These are phyloP conservation scores for Phytophthora cryptogea DNA, from an alignment of 352 stramenopile species.

Conservation along the genomic window DNA sequence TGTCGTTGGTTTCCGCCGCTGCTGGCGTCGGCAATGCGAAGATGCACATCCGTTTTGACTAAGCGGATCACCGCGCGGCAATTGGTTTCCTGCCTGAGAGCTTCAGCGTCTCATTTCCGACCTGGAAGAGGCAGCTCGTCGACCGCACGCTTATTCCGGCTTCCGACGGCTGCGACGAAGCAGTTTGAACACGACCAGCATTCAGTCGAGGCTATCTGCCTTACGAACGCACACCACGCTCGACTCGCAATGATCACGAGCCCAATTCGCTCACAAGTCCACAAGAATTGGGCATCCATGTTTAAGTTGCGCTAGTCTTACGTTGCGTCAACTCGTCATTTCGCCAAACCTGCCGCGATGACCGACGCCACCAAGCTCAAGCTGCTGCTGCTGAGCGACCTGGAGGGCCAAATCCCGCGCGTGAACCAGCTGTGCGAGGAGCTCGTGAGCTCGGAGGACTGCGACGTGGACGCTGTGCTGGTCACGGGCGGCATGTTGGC, in stretches of 20 bases:
- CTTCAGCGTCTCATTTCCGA: not conserved
- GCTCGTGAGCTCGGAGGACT: conserved; percentile 66
- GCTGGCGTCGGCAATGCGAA: conserved; percentile 13
- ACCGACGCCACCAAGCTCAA: conserved; percentile 51
- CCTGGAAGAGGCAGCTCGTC: conserved; percentile 18
- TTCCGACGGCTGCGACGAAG: conserved; percentile 10
- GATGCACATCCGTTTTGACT: conserved; percentile 9
- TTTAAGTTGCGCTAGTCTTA: conserved; percentile 20
- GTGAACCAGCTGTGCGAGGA: conserved; percentile 84
- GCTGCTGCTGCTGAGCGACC: conserved; percentile 76
- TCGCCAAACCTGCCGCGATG: conserved; percentile 9
- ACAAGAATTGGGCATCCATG: not conserved
- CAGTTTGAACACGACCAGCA: conserved; percentile 3
- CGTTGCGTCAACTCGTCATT: not conserved
- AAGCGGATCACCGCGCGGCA: not conserved
- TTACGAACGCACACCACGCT: conserved; percentile 4
- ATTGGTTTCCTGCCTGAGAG: not conserved
- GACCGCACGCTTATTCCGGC: conserved; percentile 7
- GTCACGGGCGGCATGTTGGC: conserved; percentile 71
- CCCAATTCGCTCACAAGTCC: not conserved
- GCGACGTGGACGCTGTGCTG: conserved; percentile 76
- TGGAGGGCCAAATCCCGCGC: conserved; percentile 61
- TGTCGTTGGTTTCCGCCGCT: conserved; percentile 11
- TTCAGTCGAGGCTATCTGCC: not conserved
- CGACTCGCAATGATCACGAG: conserved; percentile 12